These are phyloP conservation scores for Jaapia argillacea DNA, from an alignment of 768 basidiomycete species.

Conservation along the genomic window DNA sequence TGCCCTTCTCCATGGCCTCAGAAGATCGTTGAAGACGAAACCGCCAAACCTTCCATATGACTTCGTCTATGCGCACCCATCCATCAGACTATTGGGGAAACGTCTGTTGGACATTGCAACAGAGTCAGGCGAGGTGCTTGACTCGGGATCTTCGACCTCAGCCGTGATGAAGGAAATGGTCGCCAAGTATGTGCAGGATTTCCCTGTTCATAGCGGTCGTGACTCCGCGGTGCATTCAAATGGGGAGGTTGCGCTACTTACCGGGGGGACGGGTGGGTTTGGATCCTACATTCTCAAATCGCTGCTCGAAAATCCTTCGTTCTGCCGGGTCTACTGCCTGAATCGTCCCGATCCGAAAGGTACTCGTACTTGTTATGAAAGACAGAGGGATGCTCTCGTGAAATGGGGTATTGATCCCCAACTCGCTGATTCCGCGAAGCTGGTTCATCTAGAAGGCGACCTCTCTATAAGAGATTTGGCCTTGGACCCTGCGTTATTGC, in stretches of 20 bases:
- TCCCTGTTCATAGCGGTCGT: slow-evolving; percentile 2
- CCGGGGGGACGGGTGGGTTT: slow-evolving; percentile 26
- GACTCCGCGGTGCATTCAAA: neutral
- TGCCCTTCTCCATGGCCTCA: slow-evolving; percentile 6
- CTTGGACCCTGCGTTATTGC: slow-evolving; percentile 2
- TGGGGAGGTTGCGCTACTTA: slow-evolving; percentile 21
- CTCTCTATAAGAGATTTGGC: neutral
- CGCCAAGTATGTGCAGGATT: slow-evolving; percentile 25
- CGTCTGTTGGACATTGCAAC: slow-evolving; percentile 14
- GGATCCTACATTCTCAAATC: slow-evolving; percentile 24
- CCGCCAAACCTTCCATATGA: slow-evolving; percentile 6
- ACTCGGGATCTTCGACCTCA: neutral
- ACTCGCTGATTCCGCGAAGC: slow-evolving; percentile 14
- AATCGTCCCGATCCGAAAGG: slow-evolving; percentile 16
- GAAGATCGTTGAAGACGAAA: neutral
- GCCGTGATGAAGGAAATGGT: slow-evolving; percentile 20
- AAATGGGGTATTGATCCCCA: slow-evolving; percentile 15
- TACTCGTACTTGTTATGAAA: slow-evolving; percentile 2
- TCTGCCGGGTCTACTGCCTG: slow-evolving; percentile 23
- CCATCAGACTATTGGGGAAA: slow-evolving; percentile 18
- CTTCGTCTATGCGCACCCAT: slow-evolving; percentile 30
- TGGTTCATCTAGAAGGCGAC: slow-evolving; percentile 16
- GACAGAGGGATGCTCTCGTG: slow-evolving; percentile 15
- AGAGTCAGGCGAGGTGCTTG: too few relatives aligned
- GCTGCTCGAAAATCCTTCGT: slow-evolving; percentile 15